A percentile compares a stretch with the other conserved stretches of the same genome.
phyloP scores from a whole-genome alignment of 768 basidiomycete species.

The Kwoniella botswanensis region DNA sequence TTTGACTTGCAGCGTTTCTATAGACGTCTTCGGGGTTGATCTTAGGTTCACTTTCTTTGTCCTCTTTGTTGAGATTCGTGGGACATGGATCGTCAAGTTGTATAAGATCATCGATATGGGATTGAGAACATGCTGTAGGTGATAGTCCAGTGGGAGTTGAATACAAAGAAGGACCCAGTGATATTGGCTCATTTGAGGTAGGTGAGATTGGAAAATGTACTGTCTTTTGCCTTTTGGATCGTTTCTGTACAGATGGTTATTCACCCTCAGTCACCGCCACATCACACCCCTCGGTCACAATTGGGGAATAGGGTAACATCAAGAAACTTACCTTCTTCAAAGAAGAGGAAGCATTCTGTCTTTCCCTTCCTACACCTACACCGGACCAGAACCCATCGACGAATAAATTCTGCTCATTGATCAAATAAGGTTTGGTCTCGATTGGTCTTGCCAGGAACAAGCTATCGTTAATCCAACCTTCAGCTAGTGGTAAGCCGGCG shows the following conservation, averaged over 20 bases:
- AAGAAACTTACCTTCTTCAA: background rate
- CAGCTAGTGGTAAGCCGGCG: background rate
- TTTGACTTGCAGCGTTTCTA: too few relatives aligned
- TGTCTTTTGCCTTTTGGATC: background rate
- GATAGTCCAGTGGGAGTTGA: background rate
- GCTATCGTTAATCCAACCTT: constrained; percentile 5
- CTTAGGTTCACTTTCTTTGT: too few relatives aligned
- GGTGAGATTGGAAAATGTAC: background rate
- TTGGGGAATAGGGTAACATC: background rate
- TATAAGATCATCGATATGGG: background rate
- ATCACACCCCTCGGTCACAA: background rate
- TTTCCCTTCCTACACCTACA: background rate
- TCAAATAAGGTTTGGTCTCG: constrained; percentile 1
- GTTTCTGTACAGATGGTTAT: background rate
- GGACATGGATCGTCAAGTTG: background rate
- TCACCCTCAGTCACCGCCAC: background rate
- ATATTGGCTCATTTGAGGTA: background rate
- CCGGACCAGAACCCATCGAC: background rate
- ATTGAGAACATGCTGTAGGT: background rate
- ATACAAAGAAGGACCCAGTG: background rate
- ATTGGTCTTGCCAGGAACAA: background rate
- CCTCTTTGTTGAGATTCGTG: too few relatives aligned
- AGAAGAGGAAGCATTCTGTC: background rate
- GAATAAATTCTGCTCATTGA: constrained; percentile 5
- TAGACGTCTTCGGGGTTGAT: too few relatives aligned